Conservation (phyloP, 257 asterid genomes). For the Fraxinus excelsior region DNA sequence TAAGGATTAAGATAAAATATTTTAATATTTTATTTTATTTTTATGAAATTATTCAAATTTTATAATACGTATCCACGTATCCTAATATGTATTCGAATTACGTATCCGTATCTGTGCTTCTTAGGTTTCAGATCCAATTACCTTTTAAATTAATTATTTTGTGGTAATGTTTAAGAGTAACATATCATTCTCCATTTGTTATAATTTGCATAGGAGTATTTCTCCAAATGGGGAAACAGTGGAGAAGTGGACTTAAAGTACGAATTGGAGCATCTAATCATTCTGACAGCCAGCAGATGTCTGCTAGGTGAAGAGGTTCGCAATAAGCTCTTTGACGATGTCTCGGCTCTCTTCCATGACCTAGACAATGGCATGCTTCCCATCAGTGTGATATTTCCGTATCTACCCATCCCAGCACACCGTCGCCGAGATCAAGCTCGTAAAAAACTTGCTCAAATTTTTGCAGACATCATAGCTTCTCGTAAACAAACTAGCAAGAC, state of each 20-base stretch:
- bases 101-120: too few relatives aligned
- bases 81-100: too few relatives aligned
- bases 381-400: conserved; percentile 51
- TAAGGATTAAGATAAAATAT: too few relatives aligned
- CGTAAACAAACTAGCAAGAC: conserved; percentile 43
- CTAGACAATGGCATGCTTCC: conserved; percentile 62
- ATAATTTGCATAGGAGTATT: conserved; percentile 41
- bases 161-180: too few relatives aligned
- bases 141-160: neutral
- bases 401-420: conserved; percentile 61
- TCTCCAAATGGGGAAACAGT: conserved; percentile 55
- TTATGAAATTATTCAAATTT: too few relatives aligned
- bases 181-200: neutral
- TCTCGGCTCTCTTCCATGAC: conserved; percentile 58
- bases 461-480: conserved; percentile 43
- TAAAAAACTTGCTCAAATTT: conserved; percentile 48
- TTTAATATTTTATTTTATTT: too few relatives aligned
- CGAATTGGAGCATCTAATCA: conserved; percentile 55
- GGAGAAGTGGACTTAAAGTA: conserved; percentile 55
- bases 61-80: too few relatives aligned
- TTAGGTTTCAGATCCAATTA: neutral
- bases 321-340: conserved; percentile 53
- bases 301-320: conserved; percentile 59
- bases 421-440: conserved; percentile 52
- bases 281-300: conserved; percentile 57